These are phyloP conservation scores for Colletotrichum truncatum DNA, from an alignment of 2,329 filamentous ascomycete genomes.

Conservation along the genomic window DNA sequence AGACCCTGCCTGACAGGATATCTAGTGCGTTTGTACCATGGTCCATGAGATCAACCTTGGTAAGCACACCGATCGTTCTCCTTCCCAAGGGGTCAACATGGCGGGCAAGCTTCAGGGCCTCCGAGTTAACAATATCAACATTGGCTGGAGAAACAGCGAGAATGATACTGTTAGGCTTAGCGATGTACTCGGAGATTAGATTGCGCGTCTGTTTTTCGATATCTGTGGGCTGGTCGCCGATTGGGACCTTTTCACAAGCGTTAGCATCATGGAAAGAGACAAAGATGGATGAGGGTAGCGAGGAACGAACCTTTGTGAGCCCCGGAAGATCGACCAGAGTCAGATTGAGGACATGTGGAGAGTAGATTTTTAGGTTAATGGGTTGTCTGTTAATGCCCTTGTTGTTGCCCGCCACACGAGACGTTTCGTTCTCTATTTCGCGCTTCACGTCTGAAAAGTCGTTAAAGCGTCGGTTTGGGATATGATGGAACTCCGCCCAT, in stretches of 20 bases:
- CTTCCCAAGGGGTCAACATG: slow-evolving; percentile 96
- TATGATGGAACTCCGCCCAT: slow-evolving; percentile 98
- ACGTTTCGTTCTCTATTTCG: slow-evolving; percentile 97
- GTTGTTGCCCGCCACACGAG: slow-evolving; percentile 90
- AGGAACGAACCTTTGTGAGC: slow-evolving; percentile 79
- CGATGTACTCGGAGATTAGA: slow-evolving; percentile 97
- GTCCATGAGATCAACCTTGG: slow-evolving; percentile 98
- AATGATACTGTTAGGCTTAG: slow-evolving; percentile 98
- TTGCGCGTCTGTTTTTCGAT: slow-evolving; percentile 99
- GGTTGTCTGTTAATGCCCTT: slow-evolving; percentile 98
- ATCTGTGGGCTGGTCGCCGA: slow-evolving; percentile 95
- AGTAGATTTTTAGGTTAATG: slow-evolving; percentile 99
- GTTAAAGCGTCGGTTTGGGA: slow-evolving; percentile 87
- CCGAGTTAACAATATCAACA: slow-evolving; percentile 97
- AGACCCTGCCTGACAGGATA: slow-evolving; percentile 96
- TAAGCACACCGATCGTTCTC: slow-evolving; percentile 95
- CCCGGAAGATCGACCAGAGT: slow-evolving; percentile 96
- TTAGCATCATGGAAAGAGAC: slow-evolving; percentile 11
- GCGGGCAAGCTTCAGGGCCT: slow-evolving; percentile 93
- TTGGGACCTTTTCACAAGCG: slow-evolving; percentile 73
- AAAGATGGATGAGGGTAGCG: not conserved
- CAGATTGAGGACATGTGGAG: slow-evolving; percentile 93
- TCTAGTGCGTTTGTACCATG: slow-evolving; percentile 98
- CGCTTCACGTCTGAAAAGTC: slow-evolving; percentile 94
- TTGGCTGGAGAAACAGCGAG: slow-evolving; percentile 97